Evolutionary conservation across 1,284 basidiomycete species (phyloP), one percentile per base, ranked within the genome.

Genomic region (Melampsora americana): DNA sequence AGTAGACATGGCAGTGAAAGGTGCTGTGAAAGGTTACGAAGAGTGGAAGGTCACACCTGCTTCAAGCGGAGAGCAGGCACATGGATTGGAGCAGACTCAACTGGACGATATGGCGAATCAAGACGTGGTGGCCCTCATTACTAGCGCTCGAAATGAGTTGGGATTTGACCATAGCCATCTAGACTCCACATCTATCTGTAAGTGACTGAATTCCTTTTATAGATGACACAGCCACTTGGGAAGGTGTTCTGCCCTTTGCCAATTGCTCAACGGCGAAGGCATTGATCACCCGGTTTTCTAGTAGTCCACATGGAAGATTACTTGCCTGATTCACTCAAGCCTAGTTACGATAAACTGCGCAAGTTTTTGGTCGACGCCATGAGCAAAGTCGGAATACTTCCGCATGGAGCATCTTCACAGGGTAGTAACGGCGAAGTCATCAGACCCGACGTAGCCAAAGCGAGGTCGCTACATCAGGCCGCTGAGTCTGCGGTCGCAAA

Each of bases 21-120:
- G 95, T 79, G 95, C 95, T 20, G 94, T 97, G 7, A 89, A 93
- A 62, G 94, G 93, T 14, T 98, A 92, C 89, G 91, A 93, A 81
- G 88, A 90, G 75, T 88, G 89, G 89, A 77, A 80, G 71, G 70
- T 71, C 28, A 56, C 70, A 26, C 66, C 67, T 67, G 14, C 74
- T 69, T 0, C 44, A 73, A 0, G 28, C 74, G 0, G 59, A 77
- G 7, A 66, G 77, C 50, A 65, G 73, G 20, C 16, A 53, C 50
- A 3, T 53, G 23, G 5, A 53, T 53, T 23, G 50, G 50, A 53
- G 16, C 50, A 53, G 50, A 53, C 3, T 23, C 50, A 53, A 23
- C 50, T 53, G 18, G 56, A 74, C 16, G 65, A 65, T 11, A 59
- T 74, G 65, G 56, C 56, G 12, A 74, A 74, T 39, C 62, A 74